Percentiles rank a stretch among this genome's conserved stretches.
phyloP scores from a whole-genome alignment of 225 moss, liverwort and hornwort genomes.

The Lunularia cruciata region DNA sequence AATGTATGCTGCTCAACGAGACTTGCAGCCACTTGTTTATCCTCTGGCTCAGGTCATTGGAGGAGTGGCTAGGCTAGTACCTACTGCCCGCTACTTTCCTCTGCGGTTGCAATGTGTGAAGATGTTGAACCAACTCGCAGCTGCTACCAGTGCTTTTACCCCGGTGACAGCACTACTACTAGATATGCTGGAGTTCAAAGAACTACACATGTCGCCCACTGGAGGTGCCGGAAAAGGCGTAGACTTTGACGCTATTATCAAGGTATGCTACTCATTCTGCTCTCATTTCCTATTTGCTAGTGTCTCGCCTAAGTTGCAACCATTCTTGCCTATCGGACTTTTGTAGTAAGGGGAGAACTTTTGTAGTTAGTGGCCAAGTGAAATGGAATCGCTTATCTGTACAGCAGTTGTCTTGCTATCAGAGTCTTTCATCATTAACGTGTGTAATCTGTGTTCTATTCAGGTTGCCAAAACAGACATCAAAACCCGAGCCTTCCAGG shows the following conservation, averaged over 20 bases:
- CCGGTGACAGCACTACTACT: constrained; percentile 77
- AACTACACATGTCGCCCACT: constrained; percentile 84
- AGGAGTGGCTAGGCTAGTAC: constrained; percentile 81
- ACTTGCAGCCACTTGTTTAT: constrained; percentile 73
- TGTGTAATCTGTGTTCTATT: too few species aligned
- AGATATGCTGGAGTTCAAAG: constrained; percentile 93
- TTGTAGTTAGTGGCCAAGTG: too few species aligned
- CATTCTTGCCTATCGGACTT: too few species aligned
- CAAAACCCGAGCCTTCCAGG: constrained; percentile 83
- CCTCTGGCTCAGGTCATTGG: constrained; percentile 83
- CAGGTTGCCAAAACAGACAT: constrained; percentile 58
- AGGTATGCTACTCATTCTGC: constrained; percentile 41
- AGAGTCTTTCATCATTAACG: too few species aligned
- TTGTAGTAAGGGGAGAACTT: too few species aligned
- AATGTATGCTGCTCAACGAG: constrained; percentile 60
- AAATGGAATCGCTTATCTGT: too few species aligned
- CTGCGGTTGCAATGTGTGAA: constrained; percentile 81
- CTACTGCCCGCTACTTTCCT: constrained; percentile 79
- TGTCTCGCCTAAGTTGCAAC: too few species aligned
- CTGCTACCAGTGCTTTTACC: constrained; percentile 58
- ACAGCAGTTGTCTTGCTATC: too few species aligned
- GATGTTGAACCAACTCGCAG: constrained; percentile 78
- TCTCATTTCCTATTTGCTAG: too few species aligned
- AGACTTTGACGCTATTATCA: constrained; percentile 68
- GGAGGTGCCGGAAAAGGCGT: constrained; percentile 75